Evolutionary conservation across 2,329 filamentous ascomycete species (phyloP).

Genomic region (Aspergillus terreus): DNA sequence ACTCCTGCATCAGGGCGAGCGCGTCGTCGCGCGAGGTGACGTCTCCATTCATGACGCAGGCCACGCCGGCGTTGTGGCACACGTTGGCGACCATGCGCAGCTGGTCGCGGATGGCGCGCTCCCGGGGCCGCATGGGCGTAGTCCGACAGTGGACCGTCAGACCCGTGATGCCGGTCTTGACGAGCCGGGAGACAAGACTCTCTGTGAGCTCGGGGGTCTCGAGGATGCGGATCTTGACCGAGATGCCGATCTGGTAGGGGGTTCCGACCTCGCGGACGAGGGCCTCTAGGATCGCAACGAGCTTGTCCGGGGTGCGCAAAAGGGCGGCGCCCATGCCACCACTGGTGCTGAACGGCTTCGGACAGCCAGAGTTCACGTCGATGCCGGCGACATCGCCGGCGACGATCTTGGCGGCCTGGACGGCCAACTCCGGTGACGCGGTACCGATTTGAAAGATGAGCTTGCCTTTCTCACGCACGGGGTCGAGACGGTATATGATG

Average conservation of each 20-base stretch:
- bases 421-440: slow-evolving; percentile 74
- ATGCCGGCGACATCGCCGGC: slow-evolving; percentile 88
- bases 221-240: slow-evolving; percentile 91
- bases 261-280: slow-evolving; percentile 74
- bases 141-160: slow-evolving; percentile 95
- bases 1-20: slow-evolving; percentile 67
- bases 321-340: slow-evolving; percentile 96
- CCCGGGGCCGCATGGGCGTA: slow-evolving; percentile 87
- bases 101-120: slow-evolving; percentile 81
- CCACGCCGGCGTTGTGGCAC: slow-evolving; percentile 80
- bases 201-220: slow-evolving; percentile 73
- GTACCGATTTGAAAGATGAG: slow-evolving; percentile 94
- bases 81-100: slow-evolving; percentile 77
- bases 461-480: slow-evolving; percentile 67
- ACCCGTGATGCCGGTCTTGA: slow-evolving; percentile 83
- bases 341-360: slow-evolving; percentile 89
- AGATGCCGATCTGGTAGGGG: slow-evolving; percentile 84
- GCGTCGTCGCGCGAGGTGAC: slow-evolving; percentile 73
- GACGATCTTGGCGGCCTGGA: slow-evolving; percentile 77
- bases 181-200: slow-evolving; percentile 70
- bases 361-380: slow-evolving; percentile 96
- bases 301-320: slow-evolving; percentile 75
- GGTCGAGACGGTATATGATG: slow-evolving; percentile 80
- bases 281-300: slow-evolving; percentile 77
- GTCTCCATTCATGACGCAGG: slow-evolving; percentile 94